These are phyloP conservation scores for Candida argentea DNA, from an alignment of 805 yeast genomes.

Conservation along the genomic window DNA sequence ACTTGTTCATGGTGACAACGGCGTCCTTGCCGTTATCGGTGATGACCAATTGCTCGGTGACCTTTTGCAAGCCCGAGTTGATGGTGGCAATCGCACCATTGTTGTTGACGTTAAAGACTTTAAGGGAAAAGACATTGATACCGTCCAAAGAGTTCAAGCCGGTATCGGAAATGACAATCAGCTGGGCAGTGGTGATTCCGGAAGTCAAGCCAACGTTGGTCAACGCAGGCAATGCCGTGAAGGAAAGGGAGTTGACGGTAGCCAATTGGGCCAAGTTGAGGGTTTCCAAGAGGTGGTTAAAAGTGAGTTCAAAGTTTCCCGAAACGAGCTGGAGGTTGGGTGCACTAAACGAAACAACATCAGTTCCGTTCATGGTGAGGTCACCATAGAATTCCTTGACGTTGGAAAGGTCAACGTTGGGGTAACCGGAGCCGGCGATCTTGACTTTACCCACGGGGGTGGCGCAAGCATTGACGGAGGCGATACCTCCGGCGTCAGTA, in stretches of 20 bases:
- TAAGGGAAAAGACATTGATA: constrained; percentile 38
- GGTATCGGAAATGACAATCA: constrained; percentile 66
- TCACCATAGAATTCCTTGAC: constrained; percentile 73
- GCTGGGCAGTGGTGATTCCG: constrained; percentile 66
- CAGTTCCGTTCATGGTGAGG: constrained; percentile 53
- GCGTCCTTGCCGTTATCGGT: constrained; percentile 79
- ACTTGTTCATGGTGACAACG: constrained; percentile 55
- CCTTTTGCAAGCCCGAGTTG: constrained; percentile 63
- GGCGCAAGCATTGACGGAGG: constrained; percentile 59
- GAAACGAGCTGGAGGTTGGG: constrained; percentile 68
- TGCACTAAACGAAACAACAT: constrained; percentile 59
- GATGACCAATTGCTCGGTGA: constrained; percentile 65
- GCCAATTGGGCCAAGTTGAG: constrained; percentile 70
- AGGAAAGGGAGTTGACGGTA: constrained; percentile 71
- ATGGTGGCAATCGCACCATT: constrained; percentile 67
- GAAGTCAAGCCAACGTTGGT: constrained; percentile 51
- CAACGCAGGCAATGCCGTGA: constrained; percentile 83
- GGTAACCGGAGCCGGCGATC: constrained; percentile 51
- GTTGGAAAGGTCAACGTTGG: constrained; percentile 59
- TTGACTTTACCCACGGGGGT: constrained; percentile 73
- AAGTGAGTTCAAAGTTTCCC: constrained; percentile 53
- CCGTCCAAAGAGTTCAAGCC: constrained; percentile 60
- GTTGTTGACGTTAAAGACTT: constrained; percentile 77
- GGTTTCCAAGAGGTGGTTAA: constrained; percentile 55
- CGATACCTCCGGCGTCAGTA: constrained; percentile 72